These are phyloP conservation scores for Pseudocercospora cruenta DNA, from an alignment of 2,329 filamentous ascomycete genomes.

Conservation along the genomic window DNA sequence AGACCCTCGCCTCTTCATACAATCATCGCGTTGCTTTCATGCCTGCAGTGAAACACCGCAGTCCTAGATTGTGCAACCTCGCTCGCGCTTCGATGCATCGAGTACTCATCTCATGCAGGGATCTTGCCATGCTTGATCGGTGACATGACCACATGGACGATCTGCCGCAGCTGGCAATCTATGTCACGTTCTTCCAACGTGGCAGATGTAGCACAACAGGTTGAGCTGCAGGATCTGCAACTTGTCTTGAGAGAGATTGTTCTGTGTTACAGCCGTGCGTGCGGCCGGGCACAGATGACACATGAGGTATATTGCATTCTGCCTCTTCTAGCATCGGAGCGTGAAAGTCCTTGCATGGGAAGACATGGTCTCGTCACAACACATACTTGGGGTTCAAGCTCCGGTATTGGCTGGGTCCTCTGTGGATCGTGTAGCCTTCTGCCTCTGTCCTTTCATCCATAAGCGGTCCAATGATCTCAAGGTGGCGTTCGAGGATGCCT, in stretches of 20 bases:
- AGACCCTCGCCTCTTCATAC: neutral
- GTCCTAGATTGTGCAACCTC: neutral
- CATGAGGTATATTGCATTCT: neutral
- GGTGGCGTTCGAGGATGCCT: neutral
- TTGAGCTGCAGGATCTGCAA: conserved; percentile 5
- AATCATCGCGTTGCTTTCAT: neutral
- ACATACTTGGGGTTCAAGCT: neutral
- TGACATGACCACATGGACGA: neutral
- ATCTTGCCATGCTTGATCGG: neutral
- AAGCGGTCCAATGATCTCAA: neutral
- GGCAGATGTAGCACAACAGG: conserved; percentile 2
- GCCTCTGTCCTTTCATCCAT: neutral
- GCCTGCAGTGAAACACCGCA: neutral
- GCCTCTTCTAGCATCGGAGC: neutral
- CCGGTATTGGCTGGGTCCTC: neutral
- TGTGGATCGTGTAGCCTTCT: neutral
- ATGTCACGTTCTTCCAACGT: conserved; percentile 6
- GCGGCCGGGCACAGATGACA: neutral
- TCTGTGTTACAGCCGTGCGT: neutral
- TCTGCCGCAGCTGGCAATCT: neutral
- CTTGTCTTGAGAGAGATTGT: neutral
- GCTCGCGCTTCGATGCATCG: neutral
- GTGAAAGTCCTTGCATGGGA: neutral
- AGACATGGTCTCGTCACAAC: neutral
- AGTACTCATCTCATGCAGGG: neutral